phyloP scores from a whole-genome alignment of 495 filamentous ascomycete genomes.

The Neurospora intermedia region DNA sequence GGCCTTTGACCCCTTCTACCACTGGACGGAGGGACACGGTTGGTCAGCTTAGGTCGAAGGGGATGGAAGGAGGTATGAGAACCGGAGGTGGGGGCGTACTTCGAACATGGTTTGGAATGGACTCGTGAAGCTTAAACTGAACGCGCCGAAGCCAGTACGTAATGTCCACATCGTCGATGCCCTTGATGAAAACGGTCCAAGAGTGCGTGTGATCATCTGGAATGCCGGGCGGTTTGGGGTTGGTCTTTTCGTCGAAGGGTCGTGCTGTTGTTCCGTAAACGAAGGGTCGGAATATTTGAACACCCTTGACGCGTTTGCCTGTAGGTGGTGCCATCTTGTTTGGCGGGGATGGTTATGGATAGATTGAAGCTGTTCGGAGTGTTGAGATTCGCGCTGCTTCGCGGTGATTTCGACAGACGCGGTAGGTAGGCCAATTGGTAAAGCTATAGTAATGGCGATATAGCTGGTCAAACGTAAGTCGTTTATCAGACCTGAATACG shows the following conservation, averaged over 20 bases:
- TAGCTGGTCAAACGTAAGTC: background rate
- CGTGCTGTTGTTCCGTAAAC: conserved; percentile 71
- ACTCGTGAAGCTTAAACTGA: conserved; percentile 95
- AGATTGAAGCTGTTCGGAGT: background rate
- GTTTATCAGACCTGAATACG: background rate
- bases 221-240: conserved; percentile 50
- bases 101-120: conserved; percentile 77
- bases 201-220: conserved; percentile 86
- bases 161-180: conserved; percentile 74
- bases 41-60: background rate
- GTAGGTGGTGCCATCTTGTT: conserved; percentile 40
- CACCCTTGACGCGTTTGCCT: conserved; percentile 53
- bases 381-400: background rate
- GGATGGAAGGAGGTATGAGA: background rate
- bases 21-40: conserved; percentile 8
- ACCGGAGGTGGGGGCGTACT: conserved; percentile 28
- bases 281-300: conserved; percentile 68
- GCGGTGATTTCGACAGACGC: background rate
- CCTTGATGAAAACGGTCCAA: conserved; percentile 88
- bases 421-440: background rate
- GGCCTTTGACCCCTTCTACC: conserved; percentile 51
- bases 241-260: conserved; percentile 51
- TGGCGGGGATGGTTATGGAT: background rate
- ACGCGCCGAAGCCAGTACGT: conserved; percentile 95
- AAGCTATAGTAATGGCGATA: background rate